Percentiles rank a stretch among this genome's conserved stretches.
These are phyloP conservation scores for Eutrema japonicum DNA, from an alignment of 345 rosid species.

Conservation along the genomic window DNA sequence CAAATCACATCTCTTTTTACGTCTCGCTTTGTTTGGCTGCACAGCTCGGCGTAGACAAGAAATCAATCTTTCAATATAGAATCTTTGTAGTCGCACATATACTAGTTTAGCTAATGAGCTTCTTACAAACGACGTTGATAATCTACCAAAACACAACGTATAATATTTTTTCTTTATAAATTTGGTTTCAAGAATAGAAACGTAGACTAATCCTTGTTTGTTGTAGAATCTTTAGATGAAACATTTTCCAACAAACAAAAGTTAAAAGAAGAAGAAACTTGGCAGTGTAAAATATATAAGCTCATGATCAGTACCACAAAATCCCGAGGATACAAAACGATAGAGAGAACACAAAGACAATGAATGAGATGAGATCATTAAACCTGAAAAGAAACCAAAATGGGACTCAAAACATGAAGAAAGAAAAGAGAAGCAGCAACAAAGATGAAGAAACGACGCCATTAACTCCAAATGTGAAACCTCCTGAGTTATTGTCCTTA, in stretches of 20 bases:
- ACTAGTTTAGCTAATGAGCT: background rate
- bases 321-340: background rate
- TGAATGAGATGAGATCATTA: background rate
- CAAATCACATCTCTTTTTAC: background rate
- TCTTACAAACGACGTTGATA: background rate
- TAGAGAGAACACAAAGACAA: background rate
- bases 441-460: conserved; percentile 14
- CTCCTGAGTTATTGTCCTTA: conserved; percentile 21
- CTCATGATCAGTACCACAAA: background rate
- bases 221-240: background rate
- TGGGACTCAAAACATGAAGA: conserved; percentile 30
- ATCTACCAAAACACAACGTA: too few relatives aligned
- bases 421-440: conserved; percentile 9
- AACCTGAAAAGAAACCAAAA: background rate
- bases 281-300: background rate
- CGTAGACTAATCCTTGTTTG: background rate
- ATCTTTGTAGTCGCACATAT: too few relatives aligned
- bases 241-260: background rate
- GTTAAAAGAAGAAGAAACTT: background rate
- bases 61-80: background rate
- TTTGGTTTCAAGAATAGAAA: too few relatives aligned
- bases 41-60: background rate
- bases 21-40: background rate
- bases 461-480: background rate
- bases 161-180: too few relatives aligned